Evolutionary conservation across 2,329 filamentous ascomycete species (phyloP), one percentile per base, ranked within the genome.

Genomic region (Tolypocladium paradoxum): DNA sequence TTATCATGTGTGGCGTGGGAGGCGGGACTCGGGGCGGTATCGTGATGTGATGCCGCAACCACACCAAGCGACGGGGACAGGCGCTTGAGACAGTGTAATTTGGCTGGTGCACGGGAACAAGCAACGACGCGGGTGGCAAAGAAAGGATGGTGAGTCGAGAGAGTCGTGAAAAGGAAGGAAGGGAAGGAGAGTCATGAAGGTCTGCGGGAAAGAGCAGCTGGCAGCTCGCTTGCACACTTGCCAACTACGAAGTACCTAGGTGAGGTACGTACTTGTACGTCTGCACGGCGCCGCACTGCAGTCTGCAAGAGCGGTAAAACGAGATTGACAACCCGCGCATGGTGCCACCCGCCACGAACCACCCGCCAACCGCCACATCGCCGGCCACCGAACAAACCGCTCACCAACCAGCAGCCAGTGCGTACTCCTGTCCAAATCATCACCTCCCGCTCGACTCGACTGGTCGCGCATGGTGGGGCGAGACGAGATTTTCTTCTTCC

Each of bases 281-380:
- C n/a, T 16, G 33, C 33, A 5, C 34, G 16, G 34, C 34, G 34
- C 34, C 18, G 34, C 34, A 6, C 34, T 35, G 34, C 34, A 35
- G 14, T 16, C 43, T 47, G 43, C 43, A 47, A 47, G 43, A 27
- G 43, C 43, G 43, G 43, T 4, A 29, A 29, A 29, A n/a, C 8
- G 43, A 46, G 43, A 46, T 31, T 46, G 31, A 33, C 31, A 5
- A 14, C 31, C 31, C 4, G 9, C 14, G 31, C 24, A 31, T 31
- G 43, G 18, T n/a, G 43, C 43, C 43, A 33, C 43, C n/a, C 43
- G 12, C 14, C 22, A n/a, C 27, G 33, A 34, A 33, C 48, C 51
- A 55, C 48, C 35, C 48, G 36, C 48, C 34, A 35, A 34, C 47
- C 51, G 51, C 51, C 51, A 52, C 51, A 52, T 52, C 51, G 34